A percentile compares a stretch with the other conserved stretches of the same genome.
These are phyloP conservation scores for Leishmania gerbilli DNA, from an alignment of 208 protist genomes.

Conservation along the genomic window DNA sequence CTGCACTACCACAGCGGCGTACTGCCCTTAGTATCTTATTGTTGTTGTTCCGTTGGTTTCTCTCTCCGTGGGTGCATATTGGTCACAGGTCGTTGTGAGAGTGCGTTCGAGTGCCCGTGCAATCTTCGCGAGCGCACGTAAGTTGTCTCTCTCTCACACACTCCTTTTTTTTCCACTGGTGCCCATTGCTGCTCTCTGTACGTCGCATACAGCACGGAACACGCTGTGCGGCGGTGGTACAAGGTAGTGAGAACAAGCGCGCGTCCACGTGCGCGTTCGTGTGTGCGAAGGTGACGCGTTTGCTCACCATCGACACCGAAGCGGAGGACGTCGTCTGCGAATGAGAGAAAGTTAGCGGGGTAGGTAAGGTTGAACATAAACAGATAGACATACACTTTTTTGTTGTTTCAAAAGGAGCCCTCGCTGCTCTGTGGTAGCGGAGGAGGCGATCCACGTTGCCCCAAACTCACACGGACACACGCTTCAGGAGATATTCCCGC, in stretches of 20 bases:
- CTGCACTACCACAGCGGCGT: not conserved
- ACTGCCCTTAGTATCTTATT: not conserved
- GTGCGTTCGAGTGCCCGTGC: not conserved
- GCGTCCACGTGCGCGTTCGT: not conserved
- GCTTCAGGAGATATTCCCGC: not conserved
- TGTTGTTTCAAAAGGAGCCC: not conserved
- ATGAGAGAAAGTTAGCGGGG: not conserved
- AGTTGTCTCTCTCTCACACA: not conserved
- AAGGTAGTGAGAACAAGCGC: not conserved
- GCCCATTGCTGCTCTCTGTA: not conserved
- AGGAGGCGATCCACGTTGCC: not conserved
- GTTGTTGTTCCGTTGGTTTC: not conserved
- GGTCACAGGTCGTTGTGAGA: not conserved
- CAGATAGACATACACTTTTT: not conserved
- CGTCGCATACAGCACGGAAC: not conserved
- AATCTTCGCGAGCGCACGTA: not conserved
- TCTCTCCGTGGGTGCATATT: conserved; percentile 1
- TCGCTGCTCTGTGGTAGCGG: not conserved
- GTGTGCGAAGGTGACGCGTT: not conserved
- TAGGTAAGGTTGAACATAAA: not conserved
- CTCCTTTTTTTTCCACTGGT: not conserved
- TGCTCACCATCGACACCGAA: not conserved
- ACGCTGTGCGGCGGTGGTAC: not conserved
- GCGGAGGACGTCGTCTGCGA: not conserved
- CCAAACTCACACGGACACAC: not conserved